These are phyloP conservation scores for Venturia carpophila DNA, from an alignment of 2,329 filamentous ascomycete genomes.

Conservation along the genomic window DNA sequence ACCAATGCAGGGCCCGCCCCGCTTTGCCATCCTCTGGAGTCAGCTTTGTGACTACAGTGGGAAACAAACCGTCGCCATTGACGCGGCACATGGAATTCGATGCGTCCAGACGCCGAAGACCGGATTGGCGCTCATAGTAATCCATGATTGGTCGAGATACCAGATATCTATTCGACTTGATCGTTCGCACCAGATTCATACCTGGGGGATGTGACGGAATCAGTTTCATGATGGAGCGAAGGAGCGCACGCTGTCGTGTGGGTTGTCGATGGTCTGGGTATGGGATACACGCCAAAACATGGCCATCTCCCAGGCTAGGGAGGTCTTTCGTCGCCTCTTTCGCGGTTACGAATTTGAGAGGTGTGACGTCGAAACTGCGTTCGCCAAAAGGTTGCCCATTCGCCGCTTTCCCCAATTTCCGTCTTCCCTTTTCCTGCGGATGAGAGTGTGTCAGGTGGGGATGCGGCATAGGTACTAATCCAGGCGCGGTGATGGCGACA, in stretches of 20 bases:
- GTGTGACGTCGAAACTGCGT: constrained; percentile 44
- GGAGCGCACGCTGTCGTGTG: not conserved
- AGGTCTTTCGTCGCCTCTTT: constrained; percentile 51
- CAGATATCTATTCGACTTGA: not conserved
- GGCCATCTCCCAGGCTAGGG: constrained; percentile 54
- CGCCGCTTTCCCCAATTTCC: constrained; percentile 49
- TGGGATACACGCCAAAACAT: constrained; percentile 52
- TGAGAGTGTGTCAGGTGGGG: constrained; percentile 58
- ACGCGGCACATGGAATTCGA: constrained; percentile 5
- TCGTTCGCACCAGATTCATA: not conserved
- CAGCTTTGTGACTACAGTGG: constrained; percentile 54
- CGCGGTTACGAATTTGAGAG: constrained; percentile 53
- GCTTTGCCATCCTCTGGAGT: constrained; percentile 47
- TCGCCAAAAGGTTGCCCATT: constrained; percentile 54
- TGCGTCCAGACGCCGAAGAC: not conserved
- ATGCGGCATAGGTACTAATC: constrained; percentile 46
- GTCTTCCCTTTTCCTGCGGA: constrained; percentile 31
- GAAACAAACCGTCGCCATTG: constrained; percentile 46
- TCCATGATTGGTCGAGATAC: not conserved
- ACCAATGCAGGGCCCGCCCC: constrained; percentile 57
- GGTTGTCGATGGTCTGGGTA: constrained; percentile 61
- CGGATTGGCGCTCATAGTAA: not conserved
- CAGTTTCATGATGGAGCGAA: not conserved
- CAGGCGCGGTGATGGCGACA: constrained; percentile 62
- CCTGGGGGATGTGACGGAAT: not conserved